Base-by-base conservation (phyloP, 2,329 filamentous ascomycete species). In the Westerdykella ornata region DNA sequence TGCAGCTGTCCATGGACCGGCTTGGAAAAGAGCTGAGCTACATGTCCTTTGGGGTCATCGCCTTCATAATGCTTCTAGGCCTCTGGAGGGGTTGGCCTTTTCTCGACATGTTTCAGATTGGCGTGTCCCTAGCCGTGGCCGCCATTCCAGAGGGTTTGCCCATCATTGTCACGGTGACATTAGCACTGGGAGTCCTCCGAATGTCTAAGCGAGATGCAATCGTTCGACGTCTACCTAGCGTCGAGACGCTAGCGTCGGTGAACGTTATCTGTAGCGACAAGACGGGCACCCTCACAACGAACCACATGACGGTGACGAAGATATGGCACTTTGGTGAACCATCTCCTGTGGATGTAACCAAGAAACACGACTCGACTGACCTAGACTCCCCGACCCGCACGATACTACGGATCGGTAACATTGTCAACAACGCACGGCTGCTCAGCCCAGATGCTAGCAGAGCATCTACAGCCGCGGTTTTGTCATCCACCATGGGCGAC, bases 241-340 rank as follows among this genome's bases (percentile, higher is more conserved):
- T 98, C 7, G 92, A 98, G 65, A 98, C 92, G 0, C 71, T 98
- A 4, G 94, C 94, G 7, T 96, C 89, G n/a, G 92, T 98, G 44
- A 98, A 97, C 57, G 89, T 98, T n/a, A 88, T 98, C 5, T 98
- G 94, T 71, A 96, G 88, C 53, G 92, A 98, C 72, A 98, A 98
- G 71, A 98, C 92, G 33, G 88, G 90, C 22, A 98, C 92, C 1
- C 71, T 98, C 46, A 98, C 92, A 0, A 88, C 89, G 62, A 98
- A 97, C 62, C 92, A 98, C 62, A 97, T 98, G 92, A 94, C 92
- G 1, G 88, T 88, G 0, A 89, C 88, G 13, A 94, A 92, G 60
- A 82, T 98, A 73, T 98, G 92, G 92, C 86, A 90, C 62, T 94
- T 94, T 64, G 87, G 88, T 49, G 76, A 78, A 33, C 52, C 67